These are phyloP conservation scores for Globisporangium barbulae DNA, from an alignment of 352 stramenopile genomes.

Conservation along the genomic window DNA sequence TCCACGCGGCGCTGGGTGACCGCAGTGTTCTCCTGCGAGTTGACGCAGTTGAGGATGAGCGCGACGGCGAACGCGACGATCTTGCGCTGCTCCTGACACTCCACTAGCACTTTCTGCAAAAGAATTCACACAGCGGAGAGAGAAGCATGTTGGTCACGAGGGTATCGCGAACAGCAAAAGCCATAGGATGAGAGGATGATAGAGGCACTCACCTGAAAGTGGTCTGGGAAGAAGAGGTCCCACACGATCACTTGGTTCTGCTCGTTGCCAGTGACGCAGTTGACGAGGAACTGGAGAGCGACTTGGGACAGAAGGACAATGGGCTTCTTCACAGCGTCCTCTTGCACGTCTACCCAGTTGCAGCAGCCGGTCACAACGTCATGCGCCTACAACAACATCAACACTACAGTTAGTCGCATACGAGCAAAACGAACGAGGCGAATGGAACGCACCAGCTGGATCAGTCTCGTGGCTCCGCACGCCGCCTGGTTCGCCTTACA, in stretches of 20 bases:
- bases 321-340: constrained; percentile 36
- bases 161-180: not conserved
- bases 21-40: constrained; percentile 24
- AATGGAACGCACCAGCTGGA: constrained; percentile 21
- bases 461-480: constrained; percentile 25
- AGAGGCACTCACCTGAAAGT: constrained; percentile 47
- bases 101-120: constrained; percentile 73
- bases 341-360: constrained; percentile 58
- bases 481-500: constrained; percentile 47
- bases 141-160: not conserved
- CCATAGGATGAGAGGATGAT: not conserved
- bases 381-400: constrained; percentile 29
- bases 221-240: constrained; percentile 62
- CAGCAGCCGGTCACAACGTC: constrained; percentile 37
- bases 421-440: not conserved
- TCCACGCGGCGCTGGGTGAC: constrained; percentile 33
- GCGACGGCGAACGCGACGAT: constrained; percentile 64
- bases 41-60: constrained; percentile 69
- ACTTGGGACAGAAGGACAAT: constrained; percentile 61
- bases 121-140: not conserved
- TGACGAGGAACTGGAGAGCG: constrained; percentile 73
- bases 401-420: constrained; percentile 15
- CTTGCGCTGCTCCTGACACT: constrained; percentile 78
- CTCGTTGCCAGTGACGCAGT: constrained; percentile 43
- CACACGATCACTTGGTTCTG: constrained; percentile 51